These are phyloP conservation scores for Triticum timopheevii DNA, from an alignment of 176 grass and related monocot genomes.

Conservation along the genomic window DNA sequence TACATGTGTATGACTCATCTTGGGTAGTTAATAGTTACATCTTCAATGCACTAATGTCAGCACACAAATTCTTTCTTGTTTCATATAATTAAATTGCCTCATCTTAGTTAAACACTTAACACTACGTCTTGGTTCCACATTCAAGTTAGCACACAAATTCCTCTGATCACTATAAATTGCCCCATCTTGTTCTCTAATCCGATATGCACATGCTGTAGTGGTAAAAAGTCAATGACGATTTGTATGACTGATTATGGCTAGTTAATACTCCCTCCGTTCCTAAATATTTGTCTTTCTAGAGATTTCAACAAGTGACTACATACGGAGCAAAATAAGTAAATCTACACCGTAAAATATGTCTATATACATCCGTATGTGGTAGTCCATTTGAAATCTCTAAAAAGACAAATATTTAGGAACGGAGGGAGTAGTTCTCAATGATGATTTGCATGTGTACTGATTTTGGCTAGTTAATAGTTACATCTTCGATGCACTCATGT, in stretches of 20 bases:
- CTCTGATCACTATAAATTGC: neutral
- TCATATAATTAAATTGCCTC: too few relatives aligned
- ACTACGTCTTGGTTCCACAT: neutral
- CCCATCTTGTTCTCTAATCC: constrained; percentile 14
- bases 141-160: constrained; percentile 26
- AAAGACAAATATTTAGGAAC: too few relatives aligned
- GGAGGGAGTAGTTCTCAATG: neutral
- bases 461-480: neutral
- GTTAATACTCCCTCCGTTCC: neutral
- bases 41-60: too few relatives aligned
- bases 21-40: too few relatives aligned
- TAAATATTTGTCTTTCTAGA: too few relatives aligned
- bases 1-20: too few relatives aligned
- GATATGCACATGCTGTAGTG: constrained; percentile 24
- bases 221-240: constrained; percentile 33
- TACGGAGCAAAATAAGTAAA: too few relatives aligned
- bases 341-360: too few relatives aligned
- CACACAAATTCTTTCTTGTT: too few relatives aligned
- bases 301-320: too few relatives aligned
- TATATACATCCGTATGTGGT: too few relatives aligned
- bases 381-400: too few relatives aligned
- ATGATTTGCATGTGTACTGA: constrained; percentile 23
- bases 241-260: constrained; percentile 21
- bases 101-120: neutral
- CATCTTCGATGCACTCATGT: constrained; percentile 18